Percentiles rank a stretch among this genome's conserved stretches.
These are phyloP conservation scores for Solanum peruvianum DNA, from an alignment of 257 asterid species.

Conservation along the genomic window DNA sequence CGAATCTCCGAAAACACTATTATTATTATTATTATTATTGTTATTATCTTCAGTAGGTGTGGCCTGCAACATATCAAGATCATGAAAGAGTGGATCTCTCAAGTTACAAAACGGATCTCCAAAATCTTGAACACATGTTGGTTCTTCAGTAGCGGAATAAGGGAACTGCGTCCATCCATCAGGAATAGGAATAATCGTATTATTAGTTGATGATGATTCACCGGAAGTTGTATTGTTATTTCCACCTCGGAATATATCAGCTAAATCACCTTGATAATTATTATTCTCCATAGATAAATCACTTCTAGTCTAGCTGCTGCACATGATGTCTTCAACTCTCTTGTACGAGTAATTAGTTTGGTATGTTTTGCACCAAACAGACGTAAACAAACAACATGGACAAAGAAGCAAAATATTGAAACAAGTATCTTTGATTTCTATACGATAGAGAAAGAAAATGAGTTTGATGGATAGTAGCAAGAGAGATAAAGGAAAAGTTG, in stretches of 20 bases:
- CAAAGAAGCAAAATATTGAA: neutral
- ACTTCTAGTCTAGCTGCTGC: constrained; percentile 25
- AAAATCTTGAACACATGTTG: constrained; percentile 29
- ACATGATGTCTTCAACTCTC: neutral
- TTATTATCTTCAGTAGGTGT: neutral
- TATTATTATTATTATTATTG: neutral
- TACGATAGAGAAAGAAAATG: constrained; percentile 4
- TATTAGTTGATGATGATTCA: neutral
- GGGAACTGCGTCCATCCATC: constrained; percentile 40
- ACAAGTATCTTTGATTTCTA: no score
- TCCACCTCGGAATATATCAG: constrained; percentile 55
- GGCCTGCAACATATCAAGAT: neutral
- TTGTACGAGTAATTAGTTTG: neutral
- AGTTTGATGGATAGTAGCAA: neutral
- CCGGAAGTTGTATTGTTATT: neutral
- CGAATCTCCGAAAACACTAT: neutral
- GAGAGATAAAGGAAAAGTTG: neutral
- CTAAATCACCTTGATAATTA: constrained; percentile 62
- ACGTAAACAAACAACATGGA: constrained; percentile 19
- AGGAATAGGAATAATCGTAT: neutral
- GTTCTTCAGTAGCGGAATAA: constrained; percentile 16
- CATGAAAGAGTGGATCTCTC: constrained; percentile 67
- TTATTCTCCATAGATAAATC: constrained; percentile 34
- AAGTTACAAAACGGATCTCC: constrained; percentile 64
- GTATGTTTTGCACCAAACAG: constrained; percentile 11